A percentile compares a stretch with the other conserved stretches of the same genome.
These are phyloP conservation scores for Hylodesmum podocarpum DNA, from an alignment of 306 rosid genomes.

Conservation along the genomic window DNA sequence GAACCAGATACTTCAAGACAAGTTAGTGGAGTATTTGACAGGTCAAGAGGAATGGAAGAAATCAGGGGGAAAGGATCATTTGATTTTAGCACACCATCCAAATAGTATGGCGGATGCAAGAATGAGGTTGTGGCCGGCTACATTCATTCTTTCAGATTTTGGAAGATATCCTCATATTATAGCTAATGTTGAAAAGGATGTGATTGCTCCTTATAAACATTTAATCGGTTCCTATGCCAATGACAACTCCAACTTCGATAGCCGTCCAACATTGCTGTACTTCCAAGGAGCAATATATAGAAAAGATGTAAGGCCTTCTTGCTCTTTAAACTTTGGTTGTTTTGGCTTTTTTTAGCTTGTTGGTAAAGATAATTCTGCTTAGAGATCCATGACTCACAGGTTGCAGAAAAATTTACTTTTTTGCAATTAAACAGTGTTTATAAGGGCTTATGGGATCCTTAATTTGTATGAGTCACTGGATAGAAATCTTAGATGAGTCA, in stretches of 20 bases:
- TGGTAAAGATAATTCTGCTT: neutral
- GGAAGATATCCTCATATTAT: conserved; percentile 77
- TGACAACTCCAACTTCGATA: conserved; percentile 59
- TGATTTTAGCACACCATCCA: conserved; percentile 87
- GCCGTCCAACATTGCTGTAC: conserved; percentile 63
- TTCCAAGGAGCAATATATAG: conserved; percentile 90
- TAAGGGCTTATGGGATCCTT: neutral
- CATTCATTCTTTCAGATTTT: conserved; percentile 73
- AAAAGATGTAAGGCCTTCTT: conserved; percentile 65
- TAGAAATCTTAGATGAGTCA: neutral
- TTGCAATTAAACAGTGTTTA: neutral
- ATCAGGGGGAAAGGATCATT: conserved; percentile 71
- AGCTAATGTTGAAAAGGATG: conserved; percentile 79
- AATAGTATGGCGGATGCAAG: conserved; percentile 73
- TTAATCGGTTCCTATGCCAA: conserved; percentile 47
- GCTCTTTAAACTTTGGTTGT: conserved; percentile 9
- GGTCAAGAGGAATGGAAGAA: conserved; percentile 68
- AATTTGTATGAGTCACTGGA: neutral
- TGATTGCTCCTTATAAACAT: conserved; percentile 83
- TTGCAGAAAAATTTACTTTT: neutral
- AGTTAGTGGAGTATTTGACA: conserved; percentile 49
- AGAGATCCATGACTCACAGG: neutral
- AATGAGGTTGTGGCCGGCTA: conserved; percentile 71
- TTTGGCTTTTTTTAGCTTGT: neutral
- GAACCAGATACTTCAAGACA: conserved; percentile 56